Base-by-base conservation (phyloP, 2,329 filamentous ascomycete species). In the Alternaria burnsii region DNA sequence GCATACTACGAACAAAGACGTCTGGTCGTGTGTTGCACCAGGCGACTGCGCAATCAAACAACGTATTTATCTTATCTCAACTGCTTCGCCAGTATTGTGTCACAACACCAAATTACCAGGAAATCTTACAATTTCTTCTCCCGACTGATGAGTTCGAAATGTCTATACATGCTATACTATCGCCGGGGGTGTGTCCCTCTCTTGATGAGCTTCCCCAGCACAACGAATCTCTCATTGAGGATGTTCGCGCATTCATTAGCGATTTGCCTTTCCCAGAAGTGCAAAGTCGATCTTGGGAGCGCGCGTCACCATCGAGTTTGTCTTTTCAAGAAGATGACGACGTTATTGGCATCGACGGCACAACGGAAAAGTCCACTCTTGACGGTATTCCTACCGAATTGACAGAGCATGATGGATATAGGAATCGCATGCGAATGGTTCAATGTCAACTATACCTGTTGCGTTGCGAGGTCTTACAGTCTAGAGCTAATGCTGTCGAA, bases 381-480 rank as follows among this genome's bases (percentile, higher is more conserved):
- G 24, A 55, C 4, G 36, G 42, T 18, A 28, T 55, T 5, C 41
- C 53, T 10, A 8, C 47, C 5, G 20, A 55, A 14, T 44, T 59
- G 12, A 50, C 20, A 6, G 12, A 46, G 14, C 38, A 53, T 2
- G 38, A 57, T 24, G 22, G 24, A 9, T 48, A 51, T 6, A 43
- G 22, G 46, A 50, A 28, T 10, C 38, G 38, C 16, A 52, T 65
- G 42, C 59, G 53, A 1, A 42, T 60, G 3, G 34, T 56, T 3
- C 64, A 63, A 11, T 42, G 69, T 3, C 61, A 38, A 10, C 53
- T 51, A 7, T 44, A 58, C 4, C 59, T 73, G 2, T 55, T 63
- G 36, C 67, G 61, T 22, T 73, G 69, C n/a, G 52, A 55, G 16
- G 20, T 66, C 3, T 40, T 71, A 2, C 62, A 65, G 11, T 36